Evolutionary conservation across 306 rosid species (phyloP), one percentile per base, ranked within the genome.

Genomic region (Styphnolobium japonicum): DNA sequence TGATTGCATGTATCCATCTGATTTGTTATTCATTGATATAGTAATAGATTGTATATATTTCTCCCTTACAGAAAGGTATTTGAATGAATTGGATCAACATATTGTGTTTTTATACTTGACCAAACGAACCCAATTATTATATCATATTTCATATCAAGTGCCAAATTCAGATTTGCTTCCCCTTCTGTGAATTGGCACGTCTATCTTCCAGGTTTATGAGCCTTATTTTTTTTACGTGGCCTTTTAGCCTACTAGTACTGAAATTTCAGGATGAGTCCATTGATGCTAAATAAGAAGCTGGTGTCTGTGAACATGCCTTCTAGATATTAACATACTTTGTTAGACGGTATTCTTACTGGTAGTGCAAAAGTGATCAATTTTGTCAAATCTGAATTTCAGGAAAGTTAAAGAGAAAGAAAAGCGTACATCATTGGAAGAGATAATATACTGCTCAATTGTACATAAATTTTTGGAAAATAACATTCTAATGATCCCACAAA

Each of bases 401-500:
- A 88, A 91, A 89, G 62, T 95, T 77, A 93, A 83, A 88, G 97
- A 91, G 86, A 93, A 89, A 68, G 98, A 95, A 63, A 86, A 84
- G 78, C 93, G 86, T 4, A 81, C 81, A 29, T 19, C 87, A 40
- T 40, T 95, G 85, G 93, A 93, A 86, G 96, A 95, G 88, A 95
- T 95, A 82, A 65, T 95, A 71, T 95, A 95, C 86, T 90, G 91
- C 87, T 92, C 84, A 53, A 82, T 93, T 56, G 91, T 87, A 33
- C 89, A 86, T 39, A 91, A 80, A 36, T 95, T 95, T 80, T 68
- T 88, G 70, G 98, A 91, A 53, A 87, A 80, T 22, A 63, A 76
- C 62, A 95, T 95, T 77, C 79, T 84, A 68, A 90, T 95, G 99
- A 90, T 95, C 80, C 96, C 97, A 36, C 93, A 88, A 82, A 78